Percentiles rank a stretch among this genome's conserved stretches.
These are phyloP conservation scores for Candida freyschussii DNA, from an alignment of 1,139 yeast species.

Conservation along the genomic window DNA sequence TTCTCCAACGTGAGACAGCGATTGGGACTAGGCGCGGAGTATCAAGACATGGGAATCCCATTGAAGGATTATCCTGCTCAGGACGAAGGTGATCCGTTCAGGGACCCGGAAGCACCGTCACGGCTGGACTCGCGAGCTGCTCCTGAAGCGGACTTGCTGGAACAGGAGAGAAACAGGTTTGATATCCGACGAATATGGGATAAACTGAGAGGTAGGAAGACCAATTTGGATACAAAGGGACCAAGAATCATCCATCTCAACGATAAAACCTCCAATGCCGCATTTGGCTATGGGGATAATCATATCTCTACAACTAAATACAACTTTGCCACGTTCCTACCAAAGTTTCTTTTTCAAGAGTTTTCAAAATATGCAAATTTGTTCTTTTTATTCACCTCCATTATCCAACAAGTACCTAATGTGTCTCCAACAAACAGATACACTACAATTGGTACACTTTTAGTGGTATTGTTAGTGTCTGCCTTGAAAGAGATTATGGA, in stretches of 20 bases:
- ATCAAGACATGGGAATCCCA: constrained; percentile 32
- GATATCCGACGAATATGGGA: constrained; percentile 55
- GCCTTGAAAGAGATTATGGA: constrained; percentile 90
- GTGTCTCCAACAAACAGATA: constrained; percentile 95
- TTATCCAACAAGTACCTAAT: constrained; percentile 94
- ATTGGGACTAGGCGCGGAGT: constrained; percentile 23
- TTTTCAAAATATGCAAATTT: constrained; percentile 95
- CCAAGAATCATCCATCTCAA: constrained; percentile 74
- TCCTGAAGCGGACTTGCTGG: constrained; percentile 13
- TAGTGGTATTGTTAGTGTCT: constrained; percentile 80
- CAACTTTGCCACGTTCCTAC: constrained; percentile 87
- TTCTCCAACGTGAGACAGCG: constrained; percentile 21
- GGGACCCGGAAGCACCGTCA: constrained; percentile 19
- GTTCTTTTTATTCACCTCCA: constrained; percentile 87
- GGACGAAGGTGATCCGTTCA: constrained; percentile 21
- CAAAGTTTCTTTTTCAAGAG: constrained; percentile 93
- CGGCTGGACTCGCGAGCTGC: constrained; percentile 16
- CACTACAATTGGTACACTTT: constrained; percentile 89
- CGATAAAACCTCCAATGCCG: constrained; percentile 49
- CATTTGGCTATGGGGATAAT: constrained; percentile 66
- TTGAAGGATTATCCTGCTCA: constrained; percentile 17
- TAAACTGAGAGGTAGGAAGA: constrained; percentile 36
- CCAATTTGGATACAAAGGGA: constrained; percentile 32
- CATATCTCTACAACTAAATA: constrained; percentile 97
- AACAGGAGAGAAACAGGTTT: constrained; percentile 35